phyloP scores from a whole-genome alignment of 148 eudicot genomes.

The Vaccinium macrocarpon region DNA sequence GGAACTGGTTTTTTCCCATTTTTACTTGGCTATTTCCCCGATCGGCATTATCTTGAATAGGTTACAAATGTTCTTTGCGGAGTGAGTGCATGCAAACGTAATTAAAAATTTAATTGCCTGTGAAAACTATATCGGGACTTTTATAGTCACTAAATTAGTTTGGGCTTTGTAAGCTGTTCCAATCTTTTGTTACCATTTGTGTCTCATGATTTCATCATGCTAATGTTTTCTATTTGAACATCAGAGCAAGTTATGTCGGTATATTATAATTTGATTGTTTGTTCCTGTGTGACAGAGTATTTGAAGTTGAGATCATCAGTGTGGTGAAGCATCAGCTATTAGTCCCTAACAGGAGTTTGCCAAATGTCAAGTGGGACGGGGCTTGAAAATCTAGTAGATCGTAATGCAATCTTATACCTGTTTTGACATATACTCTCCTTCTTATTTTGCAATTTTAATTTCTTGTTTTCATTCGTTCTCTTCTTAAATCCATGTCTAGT shows the following conservation, averaged over 20 bases:
- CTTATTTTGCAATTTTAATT: not conserved
- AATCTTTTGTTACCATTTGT: no score
- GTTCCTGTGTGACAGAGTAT: not conserved
- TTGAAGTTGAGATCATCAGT: not conserved
- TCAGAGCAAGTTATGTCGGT: not conserved
- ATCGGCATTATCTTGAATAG: no score
- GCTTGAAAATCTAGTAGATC: conserved; percentile 84
- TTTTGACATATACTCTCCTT: not conserved
- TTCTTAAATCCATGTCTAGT: not conserved
- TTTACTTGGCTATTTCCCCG: not conserved
- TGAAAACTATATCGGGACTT: not conserved
- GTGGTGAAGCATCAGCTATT: conserved; percentile 13
- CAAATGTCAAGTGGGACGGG: conserved; percentile 72
- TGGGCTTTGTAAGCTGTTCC: not conserved
- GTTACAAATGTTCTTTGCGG: not conserved
- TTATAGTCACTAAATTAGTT: not conserved
- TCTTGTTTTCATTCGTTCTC: not conserved
- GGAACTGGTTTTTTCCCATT: not conserved
- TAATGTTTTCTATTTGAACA: not conserved
- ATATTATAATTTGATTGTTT: not conserved
- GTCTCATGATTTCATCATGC: no score
- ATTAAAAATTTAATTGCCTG: not conserved
- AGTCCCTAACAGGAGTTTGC: conserved; percentile 17
- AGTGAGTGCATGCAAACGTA: not conserved
- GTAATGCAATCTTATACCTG: conserved; percentile 41